Percentiles rank a stretch among this genome's conserved stretches.
Conservation (phyloP, 352 stramenopile genomes). For the Phytopythium helicoides region DNA sequence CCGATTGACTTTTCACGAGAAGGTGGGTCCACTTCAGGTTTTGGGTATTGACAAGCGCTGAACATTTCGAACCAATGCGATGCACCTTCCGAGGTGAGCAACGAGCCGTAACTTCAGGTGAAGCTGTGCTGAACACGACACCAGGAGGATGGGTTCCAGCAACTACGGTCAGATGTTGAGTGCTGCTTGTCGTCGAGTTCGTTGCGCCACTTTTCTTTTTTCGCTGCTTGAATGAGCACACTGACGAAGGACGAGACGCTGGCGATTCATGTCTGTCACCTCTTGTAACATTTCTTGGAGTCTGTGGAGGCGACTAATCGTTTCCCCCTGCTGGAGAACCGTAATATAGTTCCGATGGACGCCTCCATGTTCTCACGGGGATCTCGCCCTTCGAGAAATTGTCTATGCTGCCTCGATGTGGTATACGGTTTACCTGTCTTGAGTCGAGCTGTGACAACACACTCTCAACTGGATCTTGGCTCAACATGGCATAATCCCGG, state of each 20-base stretch:
- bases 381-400: slow-evolving; percentile 1
- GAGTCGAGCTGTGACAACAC: no score
- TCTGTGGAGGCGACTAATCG: not conserved
- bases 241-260: slow-evolving; percentile 1
- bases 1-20: not conserved
- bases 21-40: not conserved
- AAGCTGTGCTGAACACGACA: slow-evolving; percentile 34
- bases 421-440: not conserved
- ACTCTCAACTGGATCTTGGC: slow-evolving; percentile 1
- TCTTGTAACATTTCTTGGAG: not conserved
- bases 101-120: slow-evolving; percentile 14
- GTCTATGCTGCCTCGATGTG: not conserved
- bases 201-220: not conserved
- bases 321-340: not conserved
- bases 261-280: slow-evolving; percentile 1
- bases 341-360: slow-evolving; percentile 2
- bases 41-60: slow-evolving; percentile 8
- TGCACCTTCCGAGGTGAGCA: slow-evolving; percentile 36
- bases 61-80: slow-evolving; percentile 26
- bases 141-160: slow-evolving; percentile 14
- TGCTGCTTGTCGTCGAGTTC: no score
- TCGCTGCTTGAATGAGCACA: slow-evolving; percentile 5
- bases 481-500: not conserved
- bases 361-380: not conserved
- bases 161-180: no score